These are phyloP conservation scores for Puccinia hordei DNA, from an alignment of 1,284 basidiomycete species.

Conservation along the genomic window DNA sequence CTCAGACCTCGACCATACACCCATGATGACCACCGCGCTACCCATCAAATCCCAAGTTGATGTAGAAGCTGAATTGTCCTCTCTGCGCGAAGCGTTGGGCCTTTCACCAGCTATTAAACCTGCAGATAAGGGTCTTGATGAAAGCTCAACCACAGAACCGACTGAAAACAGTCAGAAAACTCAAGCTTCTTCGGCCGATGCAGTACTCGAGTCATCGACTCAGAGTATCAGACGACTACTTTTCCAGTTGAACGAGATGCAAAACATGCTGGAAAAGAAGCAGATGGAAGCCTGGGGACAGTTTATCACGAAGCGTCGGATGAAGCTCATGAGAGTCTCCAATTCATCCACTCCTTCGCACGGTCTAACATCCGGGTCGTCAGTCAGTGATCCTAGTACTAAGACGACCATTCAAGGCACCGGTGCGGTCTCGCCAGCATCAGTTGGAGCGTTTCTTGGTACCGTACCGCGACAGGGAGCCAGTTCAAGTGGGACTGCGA, in stretches of 20 bases:
- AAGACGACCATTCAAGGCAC: constrained; percentile 60
- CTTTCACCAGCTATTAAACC: constrained; percentile 11
- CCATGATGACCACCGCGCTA: constrained; percentile 44
- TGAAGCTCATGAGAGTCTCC: constrained; percentile 33
- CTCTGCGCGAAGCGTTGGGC: constrained; percentile 36
- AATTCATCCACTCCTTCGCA: background rate
- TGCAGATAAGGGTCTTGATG: background rate
- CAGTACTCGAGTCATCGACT: constrained; percentile 60
- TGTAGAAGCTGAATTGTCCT: constrained; percentile 47
- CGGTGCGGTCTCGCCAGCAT: constrained; percentile 31
- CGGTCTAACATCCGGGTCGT: constrained; percentile 54
- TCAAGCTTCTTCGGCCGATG: background rate
- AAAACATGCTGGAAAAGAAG: constrained; percentile 75
- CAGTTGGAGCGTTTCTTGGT: constrained; percentile 42
- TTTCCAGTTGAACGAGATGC: constrained; percentile 78
- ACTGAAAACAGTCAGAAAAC: background rate
- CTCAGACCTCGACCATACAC: constrained; percentile 30
- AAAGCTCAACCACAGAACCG: background rate
- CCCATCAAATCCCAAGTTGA: constrained; percentile 48
- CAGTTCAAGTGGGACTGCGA: background rate
- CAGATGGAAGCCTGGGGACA: constrained; percentile 82
- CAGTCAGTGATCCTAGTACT: constrained; percentile 54
- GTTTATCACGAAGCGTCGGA: constrained; percentile 70
- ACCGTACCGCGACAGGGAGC: background rate
- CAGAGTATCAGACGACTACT: constrained; percentile 76